These are phyloP conservation scores for Globisporangium viniferum DNA, from an alignment of 352 stramenopile genomes.

Conservation along the genomic window DNA sequence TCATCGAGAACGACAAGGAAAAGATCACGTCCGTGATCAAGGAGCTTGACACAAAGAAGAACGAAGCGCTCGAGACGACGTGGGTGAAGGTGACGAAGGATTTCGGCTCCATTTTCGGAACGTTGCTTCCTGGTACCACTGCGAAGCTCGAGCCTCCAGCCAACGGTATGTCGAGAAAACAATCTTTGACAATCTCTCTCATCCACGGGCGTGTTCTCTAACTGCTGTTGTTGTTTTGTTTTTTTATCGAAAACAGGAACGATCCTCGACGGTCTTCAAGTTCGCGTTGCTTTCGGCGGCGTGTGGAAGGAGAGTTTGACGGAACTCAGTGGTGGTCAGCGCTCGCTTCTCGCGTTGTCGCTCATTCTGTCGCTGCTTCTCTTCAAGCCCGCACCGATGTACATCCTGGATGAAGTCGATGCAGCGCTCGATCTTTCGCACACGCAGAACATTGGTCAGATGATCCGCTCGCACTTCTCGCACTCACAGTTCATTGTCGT, in stretches of 20 bases:
- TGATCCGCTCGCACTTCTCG: conserved; percentile 99
- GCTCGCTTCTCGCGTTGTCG: conserved; percentile 98
- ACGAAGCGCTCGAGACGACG: conserved; percentile 94
- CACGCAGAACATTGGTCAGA: conserved; percentile 99
- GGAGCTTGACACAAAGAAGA: conserved; percentile 99
- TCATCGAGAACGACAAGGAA: conserved; percentile 99
- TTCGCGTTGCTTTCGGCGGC: conserved; percentile 98
- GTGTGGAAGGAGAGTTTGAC: conserved; percentile 99
- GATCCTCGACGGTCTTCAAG: conserved; percentile 94
- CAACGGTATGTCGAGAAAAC: conserved; percentile 46
- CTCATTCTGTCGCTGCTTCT: conserved; percentile 98
- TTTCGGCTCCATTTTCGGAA: conserved; percentile 99
- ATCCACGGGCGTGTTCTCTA: not conserved
- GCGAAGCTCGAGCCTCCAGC: conserved; percentile 98
- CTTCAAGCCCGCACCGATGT: conserved; percentile 99
- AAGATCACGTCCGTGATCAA: conserved; percentile 99
- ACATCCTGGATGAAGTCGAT: conserved; percentile 99
- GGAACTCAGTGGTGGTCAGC: conserved; percentile 98
- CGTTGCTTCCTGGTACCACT: conserved; percentile 94
- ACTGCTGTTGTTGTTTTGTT: not conserved
- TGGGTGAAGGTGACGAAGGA: conserved; percentile 99
- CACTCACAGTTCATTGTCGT: conserved; percentile 99
- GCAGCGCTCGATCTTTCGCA: conserved; percentile 98
- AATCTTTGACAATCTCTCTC: not conserved
- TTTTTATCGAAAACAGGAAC: conserved; percentile 37